Evolutionary conservation across 352 stramenopile species (phyloP).

Genomic region (Phytophthora sansomeana): DNA sequence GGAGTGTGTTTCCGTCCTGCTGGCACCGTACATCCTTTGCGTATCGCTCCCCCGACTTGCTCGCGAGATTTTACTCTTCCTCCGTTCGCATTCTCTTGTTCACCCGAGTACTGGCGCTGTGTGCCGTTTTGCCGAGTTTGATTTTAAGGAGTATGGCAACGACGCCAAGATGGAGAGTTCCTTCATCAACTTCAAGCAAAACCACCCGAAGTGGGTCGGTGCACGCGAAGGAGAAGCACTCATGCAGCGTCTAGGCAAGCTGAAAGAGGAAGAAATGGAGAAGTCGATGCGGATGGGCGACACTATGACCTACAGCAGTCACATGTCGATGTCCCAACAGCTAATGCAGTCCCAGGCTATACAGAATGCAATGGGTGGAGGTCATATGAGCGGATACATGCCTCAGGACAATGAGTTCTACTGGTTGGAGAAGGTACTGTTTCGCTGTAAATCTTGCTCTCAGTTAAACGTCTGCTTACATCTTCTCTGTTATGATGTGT

Average conservation of each 20-base stretch:
- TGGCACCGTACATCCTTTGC: conserved; percentile 97
- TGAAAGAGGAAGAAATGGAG: conserved; percentile 88
- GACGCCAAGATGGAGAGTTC: conserved; percentile 97
- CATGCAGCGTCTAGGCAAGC: conserved; percentile 67
- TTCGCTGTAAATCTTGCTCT: neutral
- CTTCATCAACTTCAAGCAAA: conserved; percentile 97
- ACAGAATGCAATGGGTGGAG: conserved; percentile 70
- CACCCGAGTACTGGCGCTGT: conserved; percentile 94
- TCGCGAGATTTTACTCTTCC: conserved; percentile 94
- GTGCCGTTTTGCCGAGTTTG: conserved; percentile 96
- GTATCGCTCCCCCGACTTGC: conserved; percentile 93
- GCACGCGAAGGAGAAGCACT: conserved; percentile 77
- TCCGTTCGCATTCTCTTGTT: conserved; percentile 93
- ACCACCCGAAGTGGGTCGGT: conserved; percentile 88
- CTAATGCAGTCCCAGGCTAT: conserved; percentile 90
- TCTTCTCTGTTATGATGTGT: conserved; percentile 12
- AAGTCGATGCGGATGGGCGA: conserved; percentile 88
- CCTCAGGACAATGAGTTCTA: conserved; percentile 89
- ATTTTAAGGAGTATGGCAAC: conserved; percentile 96
- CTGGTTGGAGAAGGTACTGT: conserved; percentile 86
- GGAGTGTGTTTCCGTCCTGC: conserved; percentile 94
- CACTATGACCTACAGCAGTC: conserved; percentile 80
- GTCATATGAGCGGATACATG: conserved; percentile 54
- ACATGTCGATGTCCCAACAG: conserved; percentile 87
- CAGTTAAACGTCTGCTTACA: conserved; percentile 8